Evolutionary conservation across 2,329 filamentous ascomycete species (phyloP), one percentile per base, ranked within the genome.

Genomic region (Clonostachys chloroleuca): DNA sequence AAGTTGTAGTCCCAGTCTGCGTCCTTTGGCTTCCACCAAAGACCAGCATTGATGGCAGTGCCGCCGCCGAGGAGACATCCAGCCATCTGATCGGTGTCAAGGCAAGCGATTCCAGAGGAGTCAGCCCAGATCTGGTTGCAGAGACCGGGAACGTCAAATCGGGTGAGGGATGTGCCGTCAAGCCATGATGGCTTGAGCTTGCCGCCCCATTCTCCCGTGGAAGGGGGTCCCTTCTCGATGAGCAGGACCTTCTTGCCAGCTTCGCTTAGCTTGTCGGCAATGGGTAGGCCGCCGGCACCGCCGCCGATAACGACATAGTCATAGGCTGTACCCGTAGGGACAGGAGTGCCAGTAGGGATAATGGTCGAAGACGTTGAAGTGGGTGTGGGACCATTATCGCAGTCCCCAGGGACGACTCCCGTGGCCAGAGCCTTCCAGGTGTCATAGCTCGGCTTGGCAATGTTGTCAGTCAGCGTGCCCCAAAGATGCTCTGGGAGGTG

Each of bases 1-100:
- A 87, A 91, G 61, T 86, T 86, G 60, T 78, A 74, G 59, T 90
- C 83, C 71, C 86, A 90, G 59, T 90, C 87, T 8, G 68, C 61
- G 6, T 77, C 72, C 50, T 83, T 78, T 1, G 86, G 78, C 68
- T 79, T 82, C 75, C 81, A 86, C 78, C 82, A 87, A 34, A 88
- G 71, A 41, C 81, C 83, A 44, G 84, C 80, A 54, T 88, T 89
- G 57, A 87, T 73, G 30, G 81, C 78, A 13, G 81, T 78, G 8
- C 81, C 81, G 47, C 85, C 86, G 43, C 86, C 86, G 4, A 89
- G 74, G 40, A 89, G 73, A 51, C 86, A 89, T 13, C 84, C 86
- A 12, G 83, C 82, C 82, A 87, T 87, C 56, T 85, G 81, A 51
- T 85, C 83, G n/a, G 80, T 82, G 60, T 89, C 85, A 2, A 74